Evolutionary conservation across 129 eudicot species (phyloP).

Genomic region (Kitagawia praeruptora): DNA sequence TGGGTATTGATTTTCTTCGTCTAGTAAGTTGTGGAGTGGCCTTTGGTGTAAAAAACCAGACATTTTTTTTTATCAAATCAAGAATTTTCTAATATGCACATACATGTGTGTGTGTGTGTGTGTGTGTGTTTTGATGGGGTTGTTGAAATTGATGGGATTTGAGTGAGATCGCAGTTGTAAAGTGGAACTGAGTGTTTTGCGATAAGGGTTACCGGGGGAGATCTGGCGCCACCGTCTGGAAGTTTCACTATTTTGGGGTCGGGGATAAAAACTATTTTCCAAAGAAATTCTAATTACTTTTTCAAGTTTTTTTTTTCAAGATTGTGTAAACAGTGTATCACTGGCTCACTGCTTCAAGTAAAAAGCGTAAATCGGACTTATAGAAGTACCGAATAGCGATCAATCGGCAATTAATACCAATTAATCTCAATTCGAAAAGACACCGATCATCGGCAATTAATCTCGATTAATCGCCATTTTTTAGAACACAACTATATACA

Average conservation of each 20-base stretch:
- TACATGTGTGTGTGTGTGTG: background rate
- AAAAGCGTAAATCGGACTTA: too few species aligned
- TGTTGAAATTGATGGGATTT: background rate
- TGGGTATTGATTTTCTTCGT: conserved; percentile 22
- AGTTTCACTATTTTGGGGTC: background rate
- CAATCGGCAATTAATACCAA: too few species aligned
- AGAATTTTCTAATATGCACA: background rate
- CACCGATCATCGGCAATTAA: too few species aligned
- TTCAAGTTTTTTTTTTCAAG: too few species aligned
- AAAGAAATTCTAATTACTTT: too few species aligned
- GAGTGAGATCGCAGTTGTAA: background rate
- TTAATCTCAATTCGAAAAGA: too few species aligned
- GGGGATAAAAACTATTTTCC: too few species aligned
- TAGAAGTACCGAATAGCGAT: too few species aligned
- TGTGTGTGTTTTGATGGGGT: background rate
- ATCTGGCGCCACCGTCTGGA: background rate
- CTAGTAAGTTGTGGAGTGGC: conserved; percentile 25
- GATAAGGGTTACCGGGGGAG: background rate
- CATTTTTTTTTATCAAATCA: conserved; percentile 26
- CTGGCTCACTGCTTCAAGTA: too few species aligned
- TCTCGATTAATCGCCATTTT: too few species aligned
- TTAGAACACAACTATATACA: too few species aligned
- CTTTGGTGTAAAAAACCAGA: conserved; percentile 68
- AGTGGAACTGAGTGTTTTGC: background rate
- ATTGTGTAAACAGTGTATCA: too few species aligned